Evolutionary conservation across 768 basidiomycete species (phyloP).

Genomic region (Coprinopsis sp.): DNA sequence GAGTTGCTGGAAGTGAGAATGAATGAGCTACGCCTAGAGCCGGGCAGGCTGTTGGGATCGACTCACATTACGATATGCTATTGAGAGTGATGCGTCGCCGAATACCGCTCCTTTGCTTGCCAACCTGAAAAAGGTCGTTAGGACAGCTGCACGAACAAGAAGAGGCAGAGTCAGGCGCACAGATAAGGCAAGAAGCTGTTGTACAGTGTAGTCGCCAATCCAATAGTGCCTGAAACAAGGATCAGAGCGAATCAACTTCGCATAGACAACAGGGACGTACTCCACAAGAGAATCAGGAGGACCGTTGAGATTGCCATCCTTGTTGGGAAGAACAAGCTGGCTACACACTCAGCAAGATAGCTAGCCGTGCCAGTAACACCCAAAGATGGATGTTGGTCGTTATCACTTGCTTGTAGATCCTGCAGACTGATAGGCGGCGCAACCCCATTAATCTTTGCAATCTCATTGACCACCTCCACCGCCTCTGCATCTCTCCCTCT

Average conservation of each 20-base stretch:
- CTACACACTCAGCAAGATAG: constrained; percentile 38
- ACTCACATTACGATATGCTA: constrained; percentile 66
- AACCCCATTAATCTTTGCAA: constrained; percentile 59
- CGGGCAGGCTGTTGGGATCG: neutral
- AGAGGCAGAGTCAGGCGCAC: constrained; percentile 3
- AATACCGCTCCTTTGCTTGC: constrained; percentile 58
- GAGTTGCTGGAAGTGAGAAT: constrained; percentile 44
- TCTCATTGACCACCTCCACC: constrained; percentile 54
- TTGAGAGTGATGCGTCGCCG: constrained; percentile 60
- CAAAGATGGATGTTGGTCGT: neutral
- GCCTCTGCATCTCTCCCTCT: constrained; percentile 62
- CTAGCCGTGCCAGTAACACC: constrained; percentile 25
- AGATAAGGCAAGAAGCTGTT: constrained; percentile 35
- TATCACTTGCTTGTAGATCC: constrained; percentile 29
- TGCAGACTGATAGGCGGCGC: constrained; percentile 43
- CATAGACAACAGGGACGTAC: constrained; percentile 18
- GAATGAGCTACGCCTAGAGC: neutral
- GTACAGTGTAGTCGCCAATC: constrained; percentile 69
- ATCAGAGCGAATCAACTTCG: neutral
- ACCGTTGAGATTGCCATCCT: constrained; percentile 64
- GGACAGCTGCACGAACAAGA: neutral
- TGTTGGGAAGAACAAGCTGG: constrained; percentile 57
- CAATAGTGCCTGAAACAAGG: constrained; percentile 51
- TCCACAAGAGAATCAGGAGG: constrained; percentile 52
- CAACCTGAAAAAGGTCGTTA: constrained; percentile 34